Evolutionary conservation across 129 eudicot species (phyloP).

Genomic region (Lactuca saligna): DNA sequence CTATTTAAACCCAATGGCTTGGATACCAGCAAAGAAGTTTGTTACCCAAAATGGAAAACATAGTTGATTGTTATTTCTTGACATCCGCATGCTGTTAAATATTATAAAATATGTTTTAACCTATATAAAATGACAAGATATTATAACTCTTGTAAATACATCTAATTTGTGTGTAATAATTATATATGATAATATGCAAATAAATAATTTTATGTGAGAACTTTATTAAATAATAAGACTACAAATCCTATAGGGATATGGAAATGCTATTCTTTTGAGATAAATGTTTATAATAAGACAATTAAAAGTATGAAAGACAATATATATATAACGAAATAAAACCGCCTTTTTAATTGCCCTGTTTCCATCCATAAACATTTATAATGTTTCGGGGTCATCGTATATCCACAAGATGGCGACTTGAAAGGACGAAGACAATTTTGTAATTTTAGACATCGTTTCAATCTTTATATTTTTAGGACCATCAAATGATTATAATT

Average conservation of each 20-base stretch:
- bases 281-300: neutral
- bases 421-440: conserved; percentile 5
- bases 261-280: neutral
- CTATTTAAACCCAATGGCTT: too few species aligned
- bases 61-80: too few species aligned
- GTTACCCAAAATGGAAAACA: too few species aligned
- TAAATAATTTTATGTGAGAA: too few species aligned
- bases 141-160: too few species aligned
- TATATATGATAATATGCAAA: too few species aligned
- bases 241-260: neutral
- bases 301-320: neutral
- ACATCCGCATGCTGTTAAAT: too few species aligned
- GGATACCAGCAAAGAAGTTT: too few species aligned
- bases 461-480: neutral
- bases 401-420: conserved; percentile 27
- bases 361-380: conserved; percentile 1
- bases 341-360: neutral
- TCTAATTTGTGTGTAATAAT: too few species aligned
- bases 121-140: too few species aligned
- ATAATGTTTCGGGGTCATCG: neutral
- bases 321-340: neutral
- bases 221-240: neutral
- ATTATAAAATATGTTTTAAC: too few species aligned
- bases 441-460: conserved; percentile 1
- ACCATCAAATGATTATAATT: neutral